Base-by-base conservation (phyloP, 352 stramenopile genomes). In the Peronospora tabacina region DNA sequence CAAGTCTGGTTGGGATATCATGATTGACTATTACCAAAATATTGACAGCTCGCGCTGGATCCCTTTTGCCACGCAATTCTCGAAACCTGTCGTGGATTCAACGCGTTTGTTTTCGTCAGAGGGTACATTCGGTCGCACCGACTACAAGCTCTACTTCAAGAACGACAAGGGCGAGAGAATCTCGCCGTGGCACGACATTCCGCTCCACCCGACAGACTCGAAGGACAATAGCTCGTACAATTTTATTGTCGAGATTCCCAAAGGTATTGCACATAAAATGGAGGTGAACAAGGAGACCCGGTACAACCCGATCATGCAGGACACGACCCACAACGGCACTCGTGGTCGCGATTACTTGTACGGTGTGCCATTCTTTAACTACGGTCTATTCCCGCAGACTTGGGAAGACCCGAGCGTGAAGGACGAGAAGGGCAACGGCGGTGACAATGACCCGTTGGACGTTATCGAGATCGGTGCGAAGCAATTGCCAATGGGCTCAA, bases 1-100 rank as follows among this genome's bases (percentile, higher is more conserved):
- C 47, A 94, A 96, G 45, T 95, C 93, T 50, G 96, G 96, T 39
- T 99, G 96, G 96, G 88, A 98, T 48, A 96, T 97, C 53, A 97
- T 99, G 61, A 97, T 97, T 40, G 91, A 98, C 58, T 99, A 99
- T 63, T 99, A 99, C 77, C 90, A 96, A 64, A 96, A 98, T 55
- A 78, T 96, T 49, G 79, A 97, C 49, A 88, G 72, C n/a, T 64
- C 76, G 15, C 75, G 72, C 15, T 89, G 80, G 75, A 82, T 88
- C 28, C 77, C 75, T 38, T 92, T 85, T 52, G 68, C 76, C n/a
- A 87, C 68, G 22, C 80, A 85, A 51, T 87, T 87, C 41, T 65
- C 68, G 4, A 56, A 73, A 24, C 59, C 74, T 19, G 49, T 69
- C 0, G 44, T 83, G 6, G 76, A 88, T 50, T 43, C 55, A 0